A percentile compares a stretch with the other conserved stretches of the same genome.
Conservation (phyloP, 176 grass and related monocot species). For the Avena sativa region DNA sequence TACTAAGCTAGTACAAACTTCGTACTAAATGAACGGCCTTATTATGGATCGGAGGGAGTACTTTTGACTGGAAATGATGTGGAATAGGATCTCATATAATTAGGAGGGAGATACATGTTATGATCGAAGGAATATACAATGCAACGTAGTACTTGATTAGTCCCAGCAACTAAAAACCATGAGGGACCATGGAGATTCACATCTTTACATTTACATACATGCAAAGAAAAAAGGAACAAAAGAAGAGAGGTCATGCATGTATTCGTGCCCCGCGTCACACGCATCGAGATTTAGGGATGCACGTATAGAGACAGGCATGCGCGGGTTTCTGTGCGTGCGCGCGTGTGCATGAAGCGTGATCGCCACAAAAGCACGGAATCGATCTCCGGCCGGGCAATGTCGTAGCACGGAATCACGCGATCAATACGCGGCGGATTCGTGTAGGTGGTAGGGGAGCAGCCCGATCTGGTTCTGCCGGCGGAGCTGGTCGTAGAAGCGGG, state of each 20-base stretch:
- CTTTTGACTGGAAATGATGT: background rate
- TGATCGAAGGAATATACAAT: background rate
- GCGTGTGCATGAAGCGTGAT: background rate
- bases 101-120: background rate
- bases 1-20: too few relatives aligned
- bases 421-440: slow-evolving; percentile 35
- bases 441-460: slow-evolving; percentile 55
- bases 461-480: slow-evolving; percentile 66
- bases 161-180: slow-evolving; percentile 11
- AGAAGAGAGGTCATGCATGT: background rate
- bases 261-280: slow-evolving; percentile 10
- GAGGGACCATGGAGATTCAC: background rate
- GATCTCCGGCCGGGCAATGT: background rate
- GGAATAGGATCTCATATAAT: background rate
- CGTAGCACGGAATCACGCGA: too few relatives aligned
- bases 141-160: background rate
- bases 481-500: slow-evolving; percentile 87
- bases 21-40: too few relatives aligned
- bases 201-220: slow-evolving; percentile 16
- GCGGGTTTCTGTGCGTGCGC: too few relatives aligned
- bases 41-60: too few relatives aligned
- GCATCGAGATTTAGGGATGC: background rate
- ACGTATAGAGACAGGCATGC: slow-evolving; percentile 17
- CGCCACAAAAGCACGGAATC: background rate
- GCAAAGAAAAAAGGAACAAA: background rate